Percentiles rank a stretch among this genome's conserved stretches.
Conservation (phyloP, 345 rosid genomes). For the Jatropha curcas region DNA sequence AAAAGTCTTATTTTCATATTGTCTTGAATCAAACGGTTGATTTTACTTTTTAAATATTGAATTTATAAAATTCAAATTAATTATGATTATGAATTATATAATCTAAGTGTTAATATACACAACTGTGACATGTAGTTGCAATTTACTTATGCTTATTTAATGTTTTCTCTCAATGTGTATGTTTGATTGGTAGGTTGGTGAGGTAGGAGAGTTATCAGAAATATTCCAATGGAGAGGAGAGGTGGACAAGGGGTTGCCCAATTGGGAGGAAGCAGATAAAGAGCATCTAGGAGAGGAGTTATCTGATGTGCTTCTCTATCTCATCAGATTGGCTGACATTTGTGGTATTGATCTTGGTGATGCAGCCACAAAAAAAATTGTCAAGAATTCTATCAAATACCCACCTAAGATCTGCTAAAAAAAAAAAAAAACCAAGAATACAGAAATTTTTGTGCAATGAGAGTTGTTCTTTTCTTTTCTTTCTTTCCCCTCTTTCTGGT, state of each 20-base stretch:
- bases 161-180: too few species aligned
- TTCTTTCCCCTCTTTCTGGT: neutral
- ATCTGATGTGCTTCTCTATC: constrained; percentile 53
- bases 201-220: constrained; percentile 41
- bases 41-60: too few species aligned
- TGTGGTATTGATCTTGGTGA: constrained; percentile 51
- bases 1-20: too few species aligned
- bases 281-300: constrained; percentile 54
- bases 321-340: constrained; percentile 46
- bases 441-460: neutral
- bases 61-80: too few species aligned
- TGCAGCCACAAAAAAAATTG: constrained; percentile 43
- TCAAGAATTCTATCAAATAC: constrained; percentile 48
- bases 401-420: constrained; percentile 28
- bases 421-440: neutral
- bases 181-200: constrained; percentile 35
- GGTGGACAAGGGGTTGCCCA: constrained; percentile 48
- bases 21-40: too few species aligned
- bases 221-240: constrained; percentile 60
- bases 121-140: too few species aligned
- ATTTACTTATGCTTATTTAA: too few species aligned
- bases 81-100: too few species aligned
- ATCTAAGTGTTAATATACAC: too few species aligned
- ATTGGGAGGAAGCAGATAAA: constrained; percentile 46
- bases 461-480: neutral